Evolutionary conservation across 2,329 filamentous ascomycete genomes (phyloP).

Genomic region (Penicillium hesseltinei): DNA sequence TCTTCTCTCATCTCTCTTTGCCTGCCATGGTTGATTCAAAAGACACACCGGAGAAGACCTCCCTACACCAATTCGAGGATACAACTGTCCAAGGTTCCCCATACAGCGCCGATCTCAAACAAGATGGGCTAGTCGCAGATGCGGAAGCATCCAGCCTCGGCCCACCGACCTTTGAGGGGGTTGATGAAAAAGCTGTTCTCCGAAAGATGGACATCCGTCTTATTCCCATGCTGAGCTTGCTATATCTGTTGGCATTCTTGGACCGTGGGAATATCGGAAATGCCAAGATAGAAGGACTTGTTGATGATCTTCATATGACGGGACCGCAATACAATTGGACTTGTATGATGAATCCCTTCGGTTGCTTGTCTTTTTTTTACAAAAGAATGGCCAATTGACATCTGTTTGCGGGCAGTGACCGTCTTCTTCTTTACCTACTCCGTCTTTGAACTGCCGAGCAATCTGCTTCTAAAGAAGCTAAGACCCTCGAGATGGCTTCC

Average conservation of each 20-base stretch:
- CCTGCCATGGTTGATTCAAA: constrained; percentile 9
- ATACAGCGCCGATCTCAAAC: constrained; percentile 1
- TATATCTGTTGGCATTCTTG: constrained; percentile 34
- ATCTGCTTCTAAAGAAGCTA: constrained; percentile 24
- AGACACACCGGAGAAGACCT: constrained; percentile 9
- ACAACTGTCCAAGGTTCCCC: not conserved
- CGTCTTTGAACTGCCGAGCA: constrained; percentile 22
- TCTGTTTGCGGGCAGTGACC: constrained; percentile 21
- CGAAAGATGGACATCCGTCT: constrained; percentile 31
- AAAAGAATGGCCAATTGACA: not conserved
- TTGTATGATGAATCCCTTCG: constrained; percentile 14
- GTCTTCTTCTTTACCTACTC: constrained; percentile 31
- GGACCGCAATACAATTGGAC: constrained; percentile 34
- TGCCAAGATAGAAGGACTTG: constrained; percentile 34
- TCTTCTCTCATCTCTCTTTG: not conserved
- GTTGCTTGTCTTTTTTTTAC: not conserved
- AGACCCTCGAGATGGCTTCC: constrained; percentile 31
- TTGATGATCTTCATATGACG: constrained; percentile 30
- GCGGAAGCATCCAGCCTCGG: constrained; percentile 5
- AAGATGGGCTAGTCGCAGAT: constrained; percentile 8
- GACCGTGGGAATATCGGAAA: constrained; percentile 39
- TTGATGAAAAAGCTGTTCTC: constrained; percentile 22
- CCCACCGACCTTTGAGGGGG: constrained; percentile 5
- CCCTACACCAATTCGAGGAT: constrained; percentile 10
- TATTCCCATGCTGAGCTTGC: constrained; percentile 28